These are phyloP conservation scores for Papiliotrema nemorosa DNA, from an alignment of 1,284 basidiomycete species.

Conservation along the genomic window DNA sequence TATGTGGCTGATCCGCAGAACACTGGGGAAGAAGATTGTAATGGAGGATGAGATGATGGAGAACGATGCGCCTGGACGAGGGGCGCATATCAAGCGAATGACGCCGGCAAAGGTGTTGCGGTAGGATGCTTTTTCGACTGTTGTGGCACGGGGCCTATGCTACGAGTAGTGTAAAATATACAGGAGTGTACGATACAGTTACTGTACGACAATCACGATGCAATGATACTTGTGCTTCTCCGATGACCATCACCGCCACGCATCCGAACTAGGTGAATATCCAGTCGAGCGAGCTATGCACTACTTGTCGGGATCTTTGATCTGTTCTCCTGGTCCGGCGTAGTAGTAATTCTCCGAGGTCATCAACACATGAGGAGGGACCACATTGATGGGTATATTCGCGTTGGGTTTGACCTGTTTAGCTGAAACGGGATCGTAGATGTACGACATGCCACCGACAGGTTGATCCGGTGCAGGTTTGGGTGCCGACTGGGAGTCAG, in stretches of 20 bases:
- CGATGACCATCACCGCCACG: too few species aligned
- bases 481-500: constrained; percentile 11
- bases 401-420: constrained; percentile 13
- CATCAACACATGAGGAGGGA: constrained; percentile 33
- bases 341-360: constrained; percentile 31
- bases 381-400: constrained; percentile 26
- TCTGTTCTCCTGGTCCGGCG: constrained; percentile 29
- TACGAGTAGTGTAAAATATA: not conserved
- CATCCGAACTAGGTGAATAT: too few species aligned
- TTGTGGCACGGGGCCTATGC: not conserved
- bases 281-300: too few species aligned
- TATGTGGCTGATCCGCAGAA: constrained; percentile 28
- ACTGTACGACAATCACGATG: not conserved
- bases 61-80: constrained; percentile 21
- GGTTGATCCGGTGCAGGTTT: constrained; percentile 18
- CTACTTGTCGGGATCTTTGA: constrained; percentile 15
- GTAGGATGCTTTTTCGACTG: not conserved
- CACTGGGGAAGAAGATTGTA: constrained; percentile 52
- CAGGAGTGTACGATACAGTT: not conserved
- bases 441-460: constrained; percentile 31
- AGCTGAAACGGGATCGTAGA: constrained; percentile 20
- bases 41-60: constrained; percentile 53
- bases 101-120: constrained; percentile 1
- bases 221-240: not conserved
- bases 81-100: constrained; percentile 41